Base-by-base conservation (phyloP, 768 basidiomycete genomes). In the Clathrus columnatus region DNA sequence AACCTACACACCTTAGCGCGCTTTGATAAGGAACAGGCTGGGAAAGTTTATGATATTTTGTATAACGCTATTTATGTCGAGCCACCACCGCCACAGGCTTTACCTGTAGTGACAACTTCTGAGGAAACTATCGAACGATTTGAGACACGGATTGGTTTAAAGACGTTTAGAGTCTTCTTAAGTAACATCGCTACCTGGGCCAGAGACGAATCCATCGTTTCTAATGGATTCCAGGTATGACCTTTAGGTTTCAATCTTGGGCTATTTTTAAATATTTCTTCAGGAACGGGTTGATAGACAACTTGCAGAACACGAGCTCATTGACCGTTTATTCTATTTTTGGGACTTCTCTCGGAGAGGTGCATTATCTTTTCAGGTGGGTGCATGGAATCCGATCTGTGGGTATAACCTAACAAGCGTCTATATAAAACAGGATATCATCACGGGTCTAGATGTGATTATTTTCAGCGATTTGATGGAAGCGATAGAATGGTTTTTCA, bases 401-500 rank as follows among this genome's bases (percentile, higher is more conserved):
- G 45, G 17, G 10, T 51, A 17, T 11, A 30, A 11, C 17, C 63
- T 72, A 65, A 48, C 24, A 4, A 18, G 28, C 4, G 24, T 32
- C 21, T 29, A 18, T 24, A 1, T 51, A 11, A 18, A 57, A 17
- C 64, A 97, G 89, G 93, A 98, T 66, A 73, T 98, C 11, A 85
- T 98, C 8, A 78, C 74, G 26, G 95, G 96, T 1, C 73, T 98
- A 48, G 86, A 96, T 61, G 85, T 85, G 1, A 88, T 96, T 45
- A 89, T 97, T 81, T 87, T 90, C 72, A 94, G 91, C 60, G 96
- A 97, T 68, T 72, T 99, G 61, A 97, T 98, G 96, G 90, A 93
- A 56, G 95, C 91, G 61, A 95, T 98, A 63, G 91, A 96, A 67
- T 99, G 95, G 95, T 95, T 98, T 72, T 97, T 98, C 72, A 87